Evolutionary conservation across 257 asterid genomes (phyloP).

Genomic region (Salvia splendens): DNA sequence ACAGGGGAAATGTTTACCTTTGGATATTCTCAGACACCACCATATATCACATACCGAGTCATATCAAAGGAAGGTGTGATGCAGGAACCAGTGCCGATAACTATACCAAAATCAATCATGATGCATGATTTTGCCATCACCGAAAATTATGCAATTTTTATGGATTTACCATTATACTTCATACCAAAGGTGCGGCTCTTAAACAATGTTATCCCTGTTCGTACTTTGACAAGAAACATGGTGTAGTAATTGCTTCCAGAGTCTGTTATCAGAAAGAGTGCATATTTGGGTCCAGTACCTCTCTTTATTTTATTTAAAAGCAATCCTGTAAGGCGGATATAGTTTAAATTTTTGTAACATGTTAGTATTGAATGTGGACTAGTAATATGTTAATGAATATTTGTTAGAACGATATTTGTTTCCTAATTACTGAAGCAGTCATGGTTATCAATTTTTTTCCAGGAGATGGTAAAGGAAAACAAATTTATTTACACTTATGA

Average conservation of each 20-base stretch:
- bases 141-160: slow-evolving; percentile 84
- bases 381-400: neutral
- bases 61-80: slow-evolving; percentile 84
- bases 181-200: slow-evolving; percentile 66
- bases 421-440: slow-evolving; percentile 18
- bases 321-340: slow-evolving; percentile 7
- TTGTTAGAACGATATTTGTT: neutral
- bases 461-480: slow-evolving; percentile 93
- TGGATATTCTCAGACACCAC: slow-evolving; percentile 71
- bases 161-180: slow-evolving; percentile 91
- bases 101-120: slow-evolving; percentile 80
- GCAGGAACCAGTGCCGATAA: slow-evolving; percentile 93
- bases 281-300: neutral
- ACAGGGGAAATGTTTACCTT: slow-evolving; percentile 97
- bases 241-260: neutral
- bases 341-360: slow-evolving; percentile 3
- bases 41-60: slow-evolving; percentile 84
- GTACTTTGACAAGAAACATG: slow-evolving; percentile 18
- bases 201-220: slow-evolving; percentile 8
- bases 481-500: slow-evolving; percentile 66
- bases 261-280: neutral
- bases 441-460: slow-evolving; percentile 33
- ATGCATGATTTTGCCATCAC: slow-evolving; percentile 99
- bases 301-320: neutral
- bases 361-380: neutral